Base-by-base conservation (phyloP, 179 eudicot species). In the Sideroxylon spinosum region DNA sequence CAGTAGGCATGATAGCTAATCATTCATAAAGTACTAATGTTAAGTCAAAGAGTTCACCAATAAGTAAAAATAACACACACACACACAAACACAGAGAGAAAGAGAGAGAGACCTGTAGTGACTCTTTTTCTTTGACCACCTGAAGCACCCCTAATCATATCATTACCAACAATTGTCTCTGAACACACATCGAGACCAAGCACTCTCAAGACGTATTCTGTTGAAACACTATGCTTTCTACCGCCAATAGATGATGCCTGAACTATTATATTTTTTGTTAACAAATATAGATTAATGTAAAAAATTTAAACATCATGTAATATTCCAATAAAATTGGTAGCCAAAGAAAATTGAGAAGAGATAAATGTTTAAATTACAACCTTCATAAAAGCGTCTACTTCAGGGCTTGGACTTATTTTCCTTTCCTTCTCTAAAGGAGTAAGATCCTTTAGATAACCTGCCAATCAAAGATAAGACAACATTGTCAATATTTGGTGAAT, bases 191-290 rank as follows among this genome's bases (percentile, higher is more conserved):
- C 90, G 26, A 90, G 86, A 59, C 93, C 93, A 72, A 88, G 93
- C 76, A 88, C 84, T 79, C 83, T 88, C 79, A 90, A 78, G 62
- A 87, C 63, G 63, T 82, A 86, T 83, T 95, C 97, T 29, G 97
- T 95, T 32, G 89, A 81, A 56, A 93, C 84, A 76, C 90, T 89
- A 82, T 89, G 91, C 81, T 78, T 91, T 84, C 80, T 88, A 19
- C 92, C 95, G 55, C 86, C 87, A 75, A 91, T 87, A 59, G 95
- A 83, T 71, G 87, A 87, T 77, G 98, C 97, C 98, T 95, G 87
- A 74, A 37, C 25, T 76, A 55, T 68, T 49, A 60, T 7, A 52
- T 50, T 48, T 48, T 77, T 13, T 23, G 16, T 48, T 23, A 3
- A 59, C 10, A 32, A 57, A 73, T 20, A 73, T 73, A n/a, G 17